phyloP scores from a whole-genome alignment of 1,284 basidiomycete species.

The Ceratobasidium sp. region DNA sequence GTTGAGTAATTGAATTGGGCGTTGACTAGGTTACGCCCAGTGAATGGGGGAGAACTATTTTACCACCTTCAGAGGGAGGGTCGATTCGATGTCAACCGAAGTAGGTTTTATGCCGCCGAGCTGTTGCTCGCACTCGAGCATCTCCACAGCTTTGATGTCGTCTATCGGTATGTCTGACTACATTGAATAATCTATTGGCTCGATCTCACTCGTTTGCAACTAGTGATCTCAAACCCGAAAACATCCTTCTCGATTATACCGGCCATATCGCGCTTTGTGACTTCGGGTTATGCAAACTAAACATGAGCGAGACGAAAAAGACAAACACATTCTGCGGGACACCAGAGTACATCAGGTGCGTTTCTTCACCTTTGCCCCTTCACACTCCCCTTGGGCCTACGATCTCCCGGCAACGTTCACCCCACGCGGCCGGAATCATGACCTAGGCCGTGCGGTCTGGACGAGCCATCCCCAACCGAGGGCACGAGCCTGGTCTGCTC shows the following conservation, averaged over 20 bases:
- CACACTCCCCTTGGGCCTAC: neutral
- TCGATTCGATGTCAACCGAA: slow-evolving; percentile 92
- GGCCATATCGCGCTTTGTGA: slow-evolving; percentile 99
- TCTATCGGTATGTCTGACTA: too few species aligned
- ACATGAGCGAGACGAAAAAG: slow-evolving; percentile 98
- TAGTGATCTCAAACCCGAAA: slow-evolving; percentile 97
- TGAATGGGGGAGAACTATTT: slow-evolving; percentile 98
- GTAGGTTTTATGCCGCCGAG: slow-evolving; percentile 97
- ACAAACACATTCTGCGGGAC: slow-evolving; percentile 70
- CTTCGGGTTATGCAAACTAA: slow-evolving; percentile 98
- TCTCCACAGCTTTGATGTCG: slow-evolving; percentile 96
- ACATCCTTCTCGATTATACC: slow-evolving; percentile 95
- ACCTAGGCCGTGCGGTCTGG: too few species aligned
- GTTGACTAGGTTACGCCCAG: slow-evolving; percentile 53
- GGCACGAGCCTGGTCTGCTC: neutral
- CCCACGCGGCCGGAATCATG: slow-evolving; percentile 2
- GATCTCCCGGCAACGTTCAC: neutral
- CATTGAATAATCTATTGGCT: too few species aligned
- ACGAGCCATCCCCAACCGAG: neutral
- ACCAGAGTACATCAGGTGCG: slow-evolving; percentile 56
- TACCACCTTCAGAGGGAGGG: slow-evolving; percentile 98
- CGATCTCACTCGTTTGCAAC: too few species aligned
- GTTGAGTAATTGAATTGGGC: neutral
- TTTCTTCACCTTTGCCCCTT: slow-evolving; percentile 35
- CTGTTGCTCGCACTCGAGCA: slow-evolving; percentile 94